These are phyloP conservation scores for Suillus tomentosus DNA, from an alignment of 768 basidiomycete species.

Conservation along the genomic window DNA sequence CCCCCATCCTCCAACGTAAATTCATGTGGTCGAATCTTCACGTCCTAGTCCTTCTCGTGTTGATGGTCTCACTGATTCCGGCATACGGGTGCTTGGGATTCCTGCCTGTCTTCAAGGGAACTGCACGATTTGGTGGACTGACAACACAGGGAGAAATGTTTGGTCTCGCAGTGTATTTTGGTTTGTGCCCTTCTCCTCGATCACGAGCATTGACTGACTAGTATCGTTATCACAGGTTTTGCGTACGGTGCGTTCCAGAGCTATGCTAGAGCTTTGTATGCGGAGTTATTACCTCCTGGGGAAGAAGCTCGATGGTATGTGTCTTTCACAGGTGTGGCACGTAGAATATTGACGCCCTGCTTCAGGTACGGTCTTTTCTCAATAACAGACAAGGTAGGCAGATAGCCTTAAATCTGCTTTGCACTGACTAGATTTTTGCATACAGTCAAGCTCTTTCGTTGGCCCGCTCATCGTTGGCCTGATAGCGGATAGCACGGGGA, in stretches of 20 bases:
- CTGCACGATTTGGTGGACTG: constrained; percentile 63
- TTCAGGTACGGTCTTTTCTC: constrained; percentile 74
- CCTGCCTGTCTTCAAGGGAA: constrained; percentile 50
- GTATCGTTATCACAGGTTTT: constrained; percentile 44
- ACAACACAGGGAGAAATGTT: constrained; percentile 86
- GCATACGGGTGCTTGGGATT: constrained; percentile 86
- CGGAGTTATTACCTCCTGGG: constrained; percentile 81
- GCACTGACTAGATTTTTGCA: constrained; percentile 9
- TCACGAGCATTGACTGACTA: neutral
- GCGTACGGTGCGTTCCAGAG: constrained; percentile 92
- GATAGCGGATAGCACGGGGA: constrained; percentile 86
- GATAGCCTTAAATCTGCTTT: constrained; percentile 15
- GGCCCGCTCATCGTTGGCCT: constrained; percentile 89
- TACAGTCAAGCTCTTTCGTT: constrained; percentile 86
- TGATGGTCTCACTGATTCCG: constrained; percentile 66
- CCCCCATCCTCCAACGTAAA: constrained; percentile 72
- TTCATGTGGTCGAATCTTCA: constrained; percentile 66
- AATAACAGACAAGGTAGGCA: constrained; percentile 80
- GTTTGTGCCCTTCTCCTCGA: constrained; percentile 38
- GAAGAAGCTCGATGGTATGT: constrained; percentile 88
- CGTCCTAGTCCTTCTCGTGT: constrained; percentile 67
- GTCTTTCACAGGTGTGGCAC: neutral
- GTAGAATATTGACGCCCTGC: neutral
- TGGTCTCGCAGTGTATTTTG: constrained; percentile 78
- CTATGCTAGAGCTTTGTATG: constrained; percentile 85